Evolutionary conservation across 768 basidiomycete genomes (phyloP), one percentile per base, ranked within the genome.

Genomic region (Pleurotus sapidus): DNA sequence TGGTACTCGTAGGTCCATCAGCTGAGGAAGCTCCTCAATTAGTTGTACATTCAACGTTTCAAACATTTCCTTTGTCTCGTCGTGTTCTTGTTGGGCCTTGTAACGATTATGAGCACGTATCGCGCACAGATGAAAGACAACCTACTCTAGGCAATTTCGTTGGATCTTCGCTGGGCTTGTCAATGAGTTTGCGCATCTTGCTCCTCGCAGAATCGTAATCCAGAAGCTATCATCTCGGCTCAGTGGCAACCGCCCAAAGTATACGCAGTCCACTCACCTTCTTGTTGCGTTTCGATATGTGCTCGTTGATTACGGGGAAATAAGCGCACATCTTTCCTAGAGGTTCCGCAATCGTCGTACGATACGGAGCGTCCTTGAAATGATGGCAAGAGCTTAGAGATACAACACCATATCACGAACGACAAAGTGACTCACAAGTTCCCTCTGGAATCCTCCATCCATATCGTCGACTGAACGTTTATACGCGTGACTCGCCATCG

Each of bases 401-500:
- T 11, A 34, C 30, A 11, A 11, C 30, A 11, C 30, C 11, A 11
- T 34, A 34, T 34, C 30, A 34, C 30, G 11, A 11, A 11, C 11
- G 11, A 11, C 30, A 48, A 3, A 11, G 49, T 23, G 8, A 75
- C 89, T 50, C 61, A 95, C 95, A 57, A 99, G 78, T 70, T 97
- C 93, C 58, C 93, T 73, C 25, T 84, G 84, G 39, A 97, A 87
- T 42, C 86, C 88, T 1, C 83, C 79, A 64, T 99, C 97, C 45
- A 98, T 77, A 60, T 99, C 97, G 63, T 96, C 93, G 6, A 97
- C 91, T 0, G 95, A 92, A 37, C 92, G 84, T 67, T 92, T 96
- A 79, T 98, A 99, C 1, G 97, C 91, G 65, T 98, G 93, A 1
- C 93, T 91, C 0, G 95, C 91, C 93, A 98, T 97, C 7, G 96